These are phyloP conservation scores for Metschnikowia hibisci DNA, from an alignment of 805 yeast genomes.

Conservation along the genomic window DNA sequence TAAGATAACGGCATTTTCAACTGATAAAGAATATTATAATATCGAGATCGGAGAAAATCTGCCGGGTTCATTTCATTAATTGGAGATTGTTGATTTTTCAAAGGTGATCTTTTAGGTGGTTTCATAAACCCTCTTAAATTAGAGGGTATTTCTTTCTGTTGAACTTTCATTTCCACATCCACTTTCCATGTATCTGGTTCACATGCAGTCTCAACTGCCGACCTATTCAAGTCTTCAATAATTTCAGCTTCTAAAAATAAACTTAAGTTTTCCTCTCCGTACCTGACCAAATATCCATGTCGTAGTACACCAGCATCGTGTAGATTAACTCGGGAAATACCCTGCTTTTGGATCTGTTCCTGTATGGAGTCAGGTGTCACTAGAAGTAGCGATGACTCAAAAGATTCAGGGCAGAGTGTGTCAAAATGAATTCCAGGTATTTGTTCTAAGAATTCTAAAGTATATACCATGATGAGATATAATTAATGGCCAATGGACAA, in stretches of 20 bases:
- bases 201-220: background rate
- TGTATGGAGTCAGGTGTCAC: background rate
- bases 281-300: conserved; percentile 1
- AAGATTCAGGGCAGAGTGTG: background rate
- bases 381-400: background rate
- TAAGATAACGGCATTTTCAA: conserved; percentile 39
- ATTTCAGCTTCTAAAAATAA: background rate
- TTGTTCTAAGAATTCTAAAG: background rate
- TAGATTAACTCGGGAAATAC: background rate
- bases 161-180: background rate
- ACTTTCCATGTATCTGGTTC: conserved; percentile 1
- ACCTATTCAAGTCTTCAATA: background rate
- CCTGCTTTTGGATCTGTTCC: background rate
- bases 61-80: conserved; percentile 24
- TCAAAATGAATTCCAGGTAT: conserved; percentile 2
- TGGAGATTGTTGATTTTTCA: conserved; percentile 11
- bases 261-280: background rate
- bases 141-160: background rate
- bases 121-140: conserved; percentile 1
- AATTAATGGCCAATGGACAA: too few species aligned
- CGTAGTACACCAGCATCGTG: background rate
- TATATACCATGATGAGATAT: background rate
- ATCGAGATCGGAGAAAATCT: conserved; percentile 30
- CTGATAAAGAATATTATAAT: conserved; percentile 36
- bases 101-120: background rate